These are phyloP conservation scores for Nephelium lappaceum DNA, from an alignment of 345 rosid genomes.

Conservation along the genomic window DNA sequence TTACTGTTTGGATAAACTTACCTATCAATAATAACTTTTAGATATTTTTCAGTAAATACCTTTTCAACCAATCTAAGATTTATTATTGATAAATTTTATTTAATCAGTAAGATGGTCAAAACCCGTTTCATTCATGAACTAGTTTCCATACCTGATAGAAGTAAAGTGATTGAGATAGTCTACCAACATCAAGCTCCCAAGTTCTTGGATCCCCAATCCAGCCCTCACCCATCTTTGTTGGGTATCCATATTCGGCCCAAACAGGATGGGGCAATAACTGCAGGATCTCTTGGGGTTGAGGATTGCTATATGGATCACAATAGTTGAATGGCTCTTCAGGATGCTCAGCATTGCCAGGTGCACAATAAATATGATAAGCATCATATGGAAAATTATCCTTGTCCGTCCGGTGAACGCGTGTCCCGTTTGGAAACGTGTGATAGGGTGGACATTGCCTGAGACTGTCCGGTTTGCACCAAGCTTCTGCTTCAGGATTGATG, in stretches of 20 bases:
- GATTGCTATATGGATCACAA: constrained; percentile 58
- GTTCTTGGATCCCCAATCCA: constrained; percentile 54
- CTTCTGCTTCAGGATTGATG: constrained; percentile 38
- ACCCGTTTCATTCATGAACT: too few relatives aligned
- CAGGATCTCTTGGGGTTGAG: constrained; percentile 55
- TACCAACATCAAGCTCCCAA: constrained; percentile 60
- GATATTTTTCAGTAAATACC: too few relatives aligned
- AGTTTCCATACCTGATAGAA: constrained; percentile 41
- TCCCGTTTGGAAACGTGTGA: constrained; percentile 41
- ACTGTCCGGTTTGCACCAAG: constrained; percentile 37
- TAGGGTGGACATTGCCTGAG: constrained; percentile 43
- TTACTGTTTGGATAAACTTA: too few relatives aligned
- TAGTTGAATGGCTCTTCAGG: constrained; percentile 35
- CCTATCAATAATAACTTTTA: too few relatives aligned
- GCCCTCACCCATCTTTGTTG: constrained; percentile 46
- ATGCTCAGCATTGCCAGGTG: constrained; percentile 47
- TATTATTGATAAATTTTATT: too few relatives aligned
- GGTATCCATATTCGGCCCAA: constrained; percentile 55
- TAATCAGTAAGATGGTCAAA: too few relatives aligned
- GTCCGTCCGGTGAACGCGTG: constrained; percentile 37
- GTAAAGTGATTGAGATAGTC: constrained; percentile 43
- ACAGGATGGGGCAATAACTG: constrained; percentile 54
- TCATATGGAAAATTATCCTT: constrained; percentile 33
- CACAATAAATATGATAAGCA: constrained; percentile 51
- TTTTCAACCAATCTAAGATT: too few relatives aligned